Percentiles rank a stretch among this genome's conserved stretches.
Evolutionary conservation across 139 green algal species (phyloP).

Genomic region (Asterochloris erici): DNA sequence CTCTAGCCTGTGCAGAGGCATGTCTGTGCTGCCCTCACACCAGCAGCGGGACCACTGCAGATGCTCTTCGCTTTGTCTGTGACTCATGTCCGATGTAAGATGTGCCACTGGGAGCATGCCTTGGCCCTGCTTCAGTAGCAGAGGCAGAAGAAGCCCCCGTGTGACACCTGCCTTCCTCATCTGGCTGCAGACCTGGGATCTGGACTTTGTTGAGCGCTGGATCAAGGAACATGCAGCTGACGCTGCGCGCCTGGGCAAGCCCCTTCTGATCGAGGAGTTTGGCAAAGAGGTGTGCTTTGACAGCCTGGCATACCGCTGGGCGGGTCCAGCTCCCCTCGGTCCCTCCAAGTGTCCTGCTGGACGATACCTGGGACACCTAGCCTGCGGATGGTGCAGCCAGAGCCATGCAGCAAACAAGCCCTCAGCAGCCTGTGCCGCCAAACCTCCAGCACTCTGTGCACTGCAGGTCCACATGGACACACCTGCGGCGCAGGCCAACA

Average conservation of each 20-base stretch:
- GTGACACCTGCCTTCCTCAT: neutral
- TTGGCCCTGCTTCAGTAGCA: no score
- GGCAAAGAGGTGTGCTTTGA: conserved; percentile 37
- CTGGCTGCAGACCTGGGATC: conserved; percentile 8
- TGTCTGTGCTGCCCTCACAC: neutral
- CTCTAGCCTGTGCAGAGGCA: neutral
- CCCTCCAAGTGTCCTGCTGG: no score
- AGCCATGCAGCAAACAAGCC: neutral
- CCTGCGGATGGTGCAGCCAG: neutral
- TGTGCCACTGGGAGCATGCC: no score
- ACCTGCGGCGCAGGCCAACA: conserved; percentile 12
- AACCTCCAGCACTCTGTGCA: neutral
- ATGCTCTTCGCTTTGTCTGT: no score
- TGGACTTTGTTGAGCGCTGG: conserved; percentile 49
- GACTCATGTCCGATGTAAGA: no score
- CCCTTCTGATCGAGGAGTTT: conserved; percentile 55
- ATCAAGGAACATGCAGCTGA: conserved; percentile 45
- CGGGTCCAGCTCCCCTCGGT: no score
- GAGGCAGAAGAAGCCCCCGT: no score
- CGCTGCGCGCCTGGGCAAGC: conserved; percentile 36
- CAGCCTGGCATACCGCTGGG: neutral
- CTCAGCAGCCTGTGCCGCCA: neutral
- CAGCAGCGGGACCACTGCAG: no score
- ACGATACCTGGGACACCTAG: no score
- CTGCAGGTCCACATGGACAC: no score